Base-by-base conservation (phyloP, 352 stramenopile genomes). In the Globisporangium cederbergense region DNA sequence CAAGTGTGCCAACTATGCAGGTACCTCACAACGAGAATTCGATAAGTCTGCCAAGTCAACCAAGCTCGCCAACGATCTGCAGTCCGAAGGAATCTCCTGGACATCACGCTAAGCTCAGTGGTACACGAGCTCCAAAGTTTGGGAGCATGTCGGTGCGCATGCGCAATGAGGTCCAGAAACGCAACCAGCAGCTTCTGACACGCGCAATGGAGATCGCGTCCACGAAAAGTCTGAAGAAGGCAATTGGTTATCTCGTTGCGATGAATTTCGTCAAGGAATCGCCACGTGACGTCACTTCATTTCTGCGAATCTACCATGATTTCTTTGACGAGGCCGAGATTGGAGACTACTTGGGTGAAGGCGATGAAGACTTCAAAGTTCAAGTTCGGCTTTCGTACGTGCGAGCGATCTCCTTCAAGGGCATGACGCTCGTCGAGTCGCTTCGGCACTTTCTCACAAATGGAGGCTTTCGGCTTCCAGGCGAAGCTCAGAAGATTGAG, bases 401-500 rank as follows among this genome's bases (percentile, higher is more conserved):
- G 4, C 87, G 96, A 43, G 96, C 95, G 0, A 98, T 98, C 50
- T 98, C 88, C 18, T 99, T 99, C 80, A 96, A 98, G 60, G 97
- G 95, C 1, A 98, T 99, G 94, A 98, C 93, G 30, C 81, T 99
- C 20, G 96, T 99, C 18, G 85, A 98, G 72, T 98, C 95, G 5
- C 75, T 99, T 5, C 83, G 97, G 1, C 94, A 99, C 71, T 98
- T 99, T 45, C 76, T 99, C 28, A 99, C 97, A 11, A 97, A 97
- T 60, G 96, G 96, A 70, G 97, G 97, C 0, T 99, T 99, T 65
- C 90, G 90, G 25, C 75, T 99, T 8, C 97, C 97, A 38, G 97
- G 97, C 9, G 97, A 99, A 72, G 95, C 96, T 2, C 97, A 99
- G 74, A 98, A 98, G 68, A 99, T 99, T 64, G 96, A 99, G 70